Conservation (phyloP, 78 protist genomes). For the Speleostelium caveatum region DNA sequence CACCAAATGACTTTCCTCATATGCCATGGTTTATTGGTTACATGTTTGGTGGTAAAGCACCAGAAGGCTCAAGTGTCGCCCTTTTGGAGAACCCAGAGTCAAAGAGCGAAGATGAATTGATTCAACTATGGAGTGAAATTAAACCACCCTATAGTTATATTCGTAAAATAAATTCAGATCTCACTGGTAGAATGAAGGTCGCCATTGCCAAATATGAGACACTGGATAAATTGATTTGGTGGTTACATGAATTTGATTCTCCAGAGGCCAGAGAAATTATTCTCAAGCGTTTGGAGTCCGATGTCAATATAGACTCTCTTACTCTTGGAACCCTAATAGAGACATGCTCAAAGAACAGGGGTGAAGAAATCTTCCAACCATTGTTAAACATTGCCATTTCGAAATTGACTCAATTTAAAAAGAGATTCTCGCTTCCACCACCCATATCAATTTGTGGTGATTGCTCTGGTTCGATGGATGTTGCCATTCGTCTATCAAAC, state of each 20-base stretch:
- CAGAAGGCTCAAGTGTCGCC: background rate
- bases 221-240: constrained; percentile 40
- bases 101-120: background rate
- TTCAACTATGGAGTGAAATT: background rate
- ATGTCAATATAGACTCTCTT: background rate
- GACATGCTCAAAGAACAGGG: constrained; percentile 31
- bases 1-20: constrained; percentile 52
- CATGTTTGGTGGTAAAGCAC: background rate
- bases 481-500: constrained; percentile 56
- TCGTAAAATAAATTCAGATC: constrained; percentile 6
- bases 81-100: constrained; percentile 4
- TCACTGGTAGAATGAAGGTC: background rate
- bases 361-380: constrained; percentile 37
- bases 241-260: constrained; percentile 56
- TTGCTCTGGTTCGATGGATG: constrained; percentile 68
- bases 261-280: background rate
- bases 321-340: constrained; percentile 68
- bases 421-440: constrained; percentile 50
- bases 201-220: constrained; percentile 43
- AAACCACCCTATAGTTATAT: constrained; percentile 60
- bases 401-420: constrained; percentile 1
- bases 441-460: constrained; percentile 69
- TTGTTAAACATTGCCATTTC: background rate
- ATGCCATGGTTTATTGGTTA: constrained; percentile 47
- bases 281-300: constrained; percentile 17